Base-by-base conservation (phyloP, 345 rosid genomes). In the Eucalyptus pauciflora region DNA sequence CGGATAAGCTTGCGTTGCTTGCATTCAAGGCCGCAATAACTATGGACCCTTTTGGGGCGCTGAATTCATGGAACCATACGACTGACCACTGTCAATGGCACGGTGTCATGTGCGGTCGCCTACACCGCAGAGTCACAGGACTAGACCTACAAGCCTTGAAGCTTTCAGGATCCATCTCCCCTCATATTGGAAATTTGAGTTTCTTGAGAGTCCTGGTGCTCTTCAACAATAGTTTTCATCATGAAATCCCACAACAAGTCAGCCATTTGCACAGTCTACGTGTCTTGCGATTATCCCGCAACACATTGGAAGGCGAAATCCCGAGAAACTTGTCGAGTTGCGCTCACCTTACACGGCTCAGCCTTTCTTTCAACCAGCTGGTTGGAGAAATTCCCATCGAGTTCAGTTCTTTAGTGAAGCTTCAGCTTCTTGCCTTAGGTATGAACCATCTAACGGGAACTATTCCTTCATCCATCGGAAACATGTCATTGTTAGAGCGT, bases 401-500 rank as follows among this genome's bases (percentile, higher is more conserved):
- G 24, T 50, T 91, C 13, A 87, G 87, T 8, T 87, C 86, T 24
- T 62, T 93, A 76, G 3, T 33, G 7, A 89, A 91, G 29, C 92
- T 92, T 12, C 37, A 9, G 12, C 0, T 1, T 12, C 33, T 92
- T 10, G 7, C 1, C 27, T 22, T 92, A 20, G 33, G 33, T 50
- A 1, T 3, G 17, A 93, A 88, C 86, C 31, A 91, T 69, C 43
- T 93, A 22, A 88, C 46, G 7, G 94, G 93, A 51, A 50, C 25
- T 5, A 48, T 92, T 45, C 91, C 92, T 45, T 49, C 71, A 16
- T 86, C 67, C 31, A 27, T 91, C 4, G 91, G 95, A 8, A 92
- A 91, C 54, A 33, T 91, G 37, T 86, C 95, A 5, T 91, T 83
- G 10, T 86, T 91, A 4, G 45, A 89, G 18, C 1, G 1, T 10